A percentile compares a stretch with the other conserved stretches of the same genome.
Conservation (phyloP, 2,329 filamentous ascomycete species). For the Dactylella cylindrospora region DNA sequence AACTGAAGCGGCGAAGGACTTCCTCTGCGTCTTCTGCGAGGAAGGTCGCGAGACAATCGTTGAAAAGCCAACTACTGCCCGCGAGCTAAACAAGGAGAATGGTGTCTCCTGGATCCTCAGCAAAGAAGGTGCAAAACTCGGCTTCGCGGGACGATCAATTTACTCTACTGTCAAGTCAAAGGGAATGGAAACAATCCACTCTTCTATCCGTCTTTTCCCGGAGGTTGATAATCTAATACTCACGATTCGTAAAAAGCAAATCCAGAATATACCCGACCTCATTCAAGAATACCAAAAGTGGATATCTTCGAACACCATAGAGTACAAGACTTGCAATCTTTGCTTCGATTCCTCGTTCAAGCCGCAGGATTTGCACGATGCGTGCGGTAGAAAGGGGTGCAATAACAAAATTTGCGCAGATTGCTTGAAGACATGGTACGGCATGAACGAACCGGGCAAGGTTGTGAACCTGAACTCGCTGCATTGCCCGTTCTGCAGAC, state of each 20-base stretch:
- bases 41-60: constrained; percentile 52
- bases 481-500: constrained; percentile 58
- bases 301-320: constrained; percentile 51
- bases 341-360: constrained; percentile 54
- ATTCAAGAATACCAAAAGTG: constrained; percentile 51
- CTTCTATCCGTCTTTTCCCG: constrained; percentile 53
- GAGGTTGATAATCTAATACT: constrained; percentile 42
- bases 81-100: constrained; percentile 54
- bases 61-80: constrained; percentile 52
- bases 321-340: constrained; percentile 55
- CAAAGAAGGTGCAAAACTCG: constrained; percentile 52
- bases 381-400: constrained; percentile 57
- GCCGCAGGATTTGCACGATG: constrained; percentile 52
- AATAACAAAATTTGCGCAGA: constrained; percentile 54
- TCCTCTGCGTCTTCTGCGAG: constrained; percentile 55
- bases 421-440: constrained; percentile 56
- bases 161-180: constrained; percentile 52
- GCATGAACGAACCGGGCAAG: constrained; percentile 54
- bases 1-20: constrained; percentile 51
- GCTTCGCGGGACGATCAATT: constrained; percentile 53
- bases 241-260: constrained; percentile 53
- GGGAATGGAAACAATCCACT: constrained; percentile 51
- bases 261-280: constrained; percentile 54
- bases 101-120: constrained; percentile 55
- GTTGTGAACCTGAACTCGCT: constrained; percentile 58